Base-by-base conservation (phyloP, 768 basidiomycete species). In the Lyophyllum decastes region DNA sequence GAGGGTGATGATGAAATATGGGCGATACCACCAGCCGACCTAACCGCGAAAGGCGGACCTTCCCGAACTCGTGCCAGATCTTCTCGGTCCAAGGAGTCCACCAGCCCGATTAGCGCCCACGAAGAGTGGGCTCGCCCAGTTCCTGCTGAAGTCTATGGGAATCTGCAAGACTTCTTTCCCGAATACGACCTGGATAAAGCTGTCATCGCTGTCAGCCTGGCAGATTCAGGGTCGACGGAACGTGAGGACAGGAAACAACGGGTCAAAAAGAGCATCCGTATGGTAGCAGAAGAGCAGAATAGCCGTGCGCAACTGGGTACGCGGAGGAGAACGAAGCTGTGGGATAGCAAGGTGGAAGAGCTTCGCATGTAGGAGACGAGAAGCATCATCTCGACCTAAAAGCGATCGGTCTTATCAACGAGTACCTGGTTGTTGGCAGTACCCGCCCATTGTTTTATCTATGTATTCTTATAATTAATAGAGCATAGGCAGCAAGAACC, bases 171-270 rank as follows among this genome's bases (percentile, higher is more conserved):
- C 38, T 96, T 88, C 74, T 98, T 98, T 78, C 94, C 94, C 16
- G 81, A 87, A 55, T 89, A 93, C 68, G 87, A 96, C 66, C 82
- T 97, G 50, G 94, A 97, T 68, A 86, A 90, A 65, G 89, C 90
- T 0, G 82, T 96, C 59, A 84, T 90, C 52, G 84, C 90, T 55
- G 77, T 82, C 26, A 74, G 78, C 77, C 26, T 78, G 76, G 33
- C 76, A 75, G 46, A 84, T 78, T 9, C 81, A n/a, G 16, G 45
- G 38, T 43, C 38, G n/a, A 25, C 35, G 40, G 57, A 60, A 45
- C 52, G 50, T 22, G 33, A 57, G 25, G 58, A 59, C 2, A 64
- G 55, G 55, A 60, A 52, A 22, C 26, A 46, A 33, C 41, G 53
- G 35, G 34, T 49, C 30, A 63, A 61, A 30, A 93, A 90, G 78